Evolutionary conservation across 768 basidiomycete species (phyloP), one percentile per base, ranked within the genome.

Genomic region (Boletellus emodensis): DNA sequence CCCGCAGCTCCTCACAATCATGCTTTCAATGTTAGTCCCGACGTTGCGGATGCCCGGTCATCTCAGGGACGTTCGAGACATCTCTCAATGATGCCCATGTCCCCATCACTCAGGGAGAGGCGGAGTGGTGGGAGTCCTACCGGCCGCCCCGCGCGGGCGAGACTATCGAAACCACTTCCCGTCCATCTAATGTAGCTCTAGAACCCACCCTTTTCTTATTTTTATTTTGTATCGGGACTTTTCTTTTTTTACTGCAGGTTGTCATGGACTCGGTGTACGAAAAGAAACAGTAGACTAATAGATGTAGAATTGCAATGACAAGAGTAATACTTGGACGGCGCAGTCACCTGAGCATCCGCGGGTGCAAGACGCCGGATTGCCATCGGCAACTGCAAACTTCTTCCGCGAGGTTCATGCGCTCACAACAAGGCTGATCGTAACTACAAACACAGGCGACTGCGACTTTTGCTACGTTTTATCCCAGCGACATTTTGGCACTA

Each of bases 161-260:
- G 37, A 36, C 41, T 65, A 15, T 48, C 49, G 7, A 65, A 66
- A 32, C 62, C 55, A 28, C 14, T 45, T 17, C 62, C 60, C 5
- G 34, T 50, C 13, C 54, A 57, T 49, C 20, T 60, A 0, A 33
- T 66, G 62, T 66, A 60, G 53, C 37, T n/a, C 32, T 52, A 51
- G 12, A 30, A 46, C 32, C 6, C 32, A 35, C 1, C 30, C 11
- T 30, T 30, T 30, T 30, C 30, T 6, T 15, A 32, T 18, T 36
- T 10, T 18, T 43, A n/a, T 22, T 44, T 26, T 49, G 51, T 45
- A 55, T 52, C 40, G 35, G 18, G 13, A 4, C 40, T 34, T 13
- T 44, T 22, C 13, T 14, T 43, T 26, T 51, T 40, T 51, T 48
- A 24, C 32, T 30, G 17, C 42, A 48, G 30, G 17, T 18, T 18